Evolutionary conservation across 202 grass and related monocot genomes (phyloP).

Genomic region (Schoenoplectus tabernaemontani): DNA sequence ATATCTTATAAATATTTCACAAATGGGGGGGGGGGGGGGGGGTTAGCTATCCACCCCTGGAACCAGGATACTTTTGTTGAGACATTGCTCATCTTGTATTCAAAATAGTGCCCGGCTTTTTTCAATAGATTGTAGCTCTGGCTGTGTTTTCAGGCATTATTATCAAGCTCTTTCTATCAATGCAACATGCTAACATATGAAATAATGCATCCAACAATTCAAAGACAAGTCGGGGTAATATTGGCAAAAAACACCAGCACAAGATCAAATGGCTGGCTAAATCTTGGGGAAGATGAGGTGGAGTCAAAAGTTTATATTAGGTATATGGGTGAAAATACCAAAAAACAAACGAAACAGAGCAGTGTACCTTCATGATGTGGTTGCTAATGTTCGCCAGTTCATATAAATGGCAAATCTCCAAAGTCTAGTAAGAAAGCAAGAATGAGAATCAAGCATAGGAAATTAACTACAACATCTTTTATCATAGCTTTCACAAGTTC

Average conservation of each 20-base stretch:
- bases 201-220: background rate
- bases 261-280: background rate
- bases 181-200: background rate
- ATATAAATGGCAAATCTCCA: slow-evolving; percentile 86
- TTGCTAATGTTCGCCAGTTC: slow-evolving; percentile 70
- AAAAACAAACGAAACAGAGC: background rate
- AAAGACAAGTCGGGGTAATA: background rate
- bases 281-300: background rate
- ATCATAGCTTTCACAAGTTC: background rate
- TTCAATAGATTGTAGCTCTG: background rate
- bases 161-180: background rate
- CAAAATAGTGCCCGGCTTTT: background rate
- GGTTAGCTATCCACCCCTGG: no score
- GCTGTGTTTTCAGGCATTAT: background rate
- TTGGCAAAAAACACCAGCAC: background rate
- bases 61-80: background rate
- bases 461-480: background rate
- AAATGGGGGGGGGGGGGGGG: no score
- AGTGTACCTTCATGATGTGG: slow-evolving; percentile 79
- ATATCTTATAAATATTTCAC: no score
- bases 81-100: background rate
- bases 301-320: background rate
- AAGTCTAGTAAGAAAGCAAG: slow-evolving; percentile 55
- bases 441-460: background rate
- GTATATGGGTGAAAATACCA: background rate